Evolutionary conservation across 306 rosid species (phyloP).

Genomic region (Parietaria judaica): DNA sequence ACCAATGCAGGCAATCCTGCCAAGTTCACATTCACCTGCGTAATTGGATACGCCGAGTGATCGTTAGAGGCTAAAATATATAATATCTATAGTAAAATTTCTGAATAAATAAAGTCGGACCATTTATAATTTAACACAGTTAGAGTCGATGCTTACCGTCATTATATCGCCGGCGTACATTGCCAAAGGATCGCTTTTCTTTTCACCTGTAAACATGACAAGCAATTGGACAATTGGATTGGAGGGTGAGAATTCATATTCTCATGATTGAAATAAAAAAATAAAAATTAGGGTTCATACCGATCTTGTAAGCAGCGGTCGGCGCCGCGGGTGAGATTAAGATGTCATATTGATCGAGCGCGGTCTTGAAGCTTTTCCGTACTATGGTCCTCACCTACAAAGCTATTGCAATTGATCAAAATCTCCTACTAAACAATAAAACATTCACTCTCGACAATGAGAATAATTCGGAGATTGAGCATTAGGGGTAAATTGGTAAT

Average conservation of each 20-base stretch:
- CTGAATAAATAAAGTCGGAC: too few species aligned
- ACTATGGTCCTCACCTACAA: constrained; percentile 90
- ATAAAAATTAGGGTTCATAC: constrained; percentile 28
- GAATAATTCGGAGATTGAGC: too few species aligned
- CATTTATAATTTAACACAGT: too few species aligned
- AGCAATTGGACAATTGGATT: constrained; percentile 18
- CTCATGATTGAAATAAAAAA: constrained; percentile 11
- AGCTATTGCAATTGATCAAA: constrained; percentile 22
- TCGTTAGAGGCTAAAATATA: too few species aligned
- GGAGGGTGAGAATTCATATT: neutral
- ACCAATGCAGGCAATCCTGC: constrained; percentile 97
- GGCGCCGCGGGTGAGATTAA: constrained; percentile 96
- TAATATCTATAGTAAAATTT: too few species aligned
- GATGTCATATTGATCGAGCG: constrained; percentile 72
- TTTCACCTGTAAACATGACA: constrained; percentile 57
- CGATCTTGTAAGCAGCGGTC: constrained; percentile 87
- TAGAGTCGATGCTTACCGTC: constrained; percentile 93
- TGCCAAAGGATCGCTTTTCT: constrained; percentile 85
- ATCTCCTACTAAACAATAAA: constrained; percentile 18
- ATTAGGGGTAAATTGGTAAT: too few species aligned
- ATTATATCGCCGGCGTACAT: constrained; percentile 97
- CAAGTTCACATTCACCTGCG: constrained; percentile 88
- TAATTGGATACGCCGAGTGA: too few species aligned
- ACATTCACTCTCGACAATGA: too few species aligned
- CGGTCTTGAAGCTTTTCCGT: constrained; percentile 75